phyloP scores from a whole-genome alignment of 176 grass and related monocot species.

The Oropetium thomaeum region DNA sequence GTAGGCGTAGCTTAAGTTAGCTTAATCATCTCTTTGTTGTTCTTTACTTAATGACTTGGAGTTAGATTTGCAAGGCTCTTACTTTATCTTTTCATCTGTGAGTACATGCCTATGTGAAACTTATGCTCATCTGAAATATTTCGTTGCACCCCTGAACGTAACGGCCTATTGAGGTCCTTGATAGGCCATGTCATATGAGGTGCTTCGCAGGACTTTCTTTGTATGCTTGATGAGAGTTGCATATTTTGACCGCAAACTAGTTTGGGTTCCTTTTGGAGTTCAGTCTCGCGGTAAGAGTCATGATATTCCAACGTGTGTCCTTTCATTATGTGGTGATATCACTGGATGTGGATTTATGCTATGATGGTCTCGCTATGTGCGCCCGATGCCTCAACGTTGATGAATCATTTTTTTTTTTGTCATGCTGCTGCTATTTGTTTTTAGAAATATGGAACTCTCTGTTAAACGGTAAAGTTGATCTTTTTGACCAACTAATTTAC shows the following conservation, averaged over 20 bases:
- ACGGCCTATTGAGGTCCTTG: background rate
- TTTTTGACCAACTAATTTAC: constrained; percentile 6
- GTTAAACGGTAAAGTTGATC: background rate
- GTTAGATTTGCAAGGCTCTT: constrained; percentile 4
- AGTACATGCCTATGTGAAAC: background rate
- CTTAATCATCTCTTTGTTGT: constrained; percentile 21
- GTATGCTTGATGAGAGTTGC: background rate
- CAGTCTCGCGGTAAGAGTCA: background rate
- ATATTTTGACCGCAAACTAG: background rate
- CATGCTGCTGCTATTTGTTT: background rate
- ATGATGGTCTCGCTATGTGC: constrained; percentile 17
- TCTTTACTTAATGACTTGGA: constrained; percentile 16
- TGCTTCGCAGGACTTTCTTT: background rate
- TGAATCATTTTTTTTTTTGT: constrained; percentile 15
- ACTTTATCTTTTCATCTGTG: background rate
- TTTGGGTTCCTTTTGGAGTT: background rate
- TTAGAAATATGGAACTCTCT: too few relatives aligned
- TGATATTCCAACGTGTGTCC: background rate
- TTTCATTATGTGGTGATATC: background rate
- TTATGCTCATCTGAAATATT: background rate
- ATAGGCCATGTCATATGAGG: background rate
- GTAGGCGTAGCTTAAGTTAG: constrained; percentile 14
- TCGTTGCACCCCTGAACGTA: background rate
- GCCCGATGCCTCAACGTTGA: background rate
- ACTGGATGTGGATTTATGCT: constrained; percentile 23